A percentile compares a stretch with the other conserved stretches of the same genome.
Conservation (phyloP, 768 basidiomycete genomes). For the Panus rudis region DNA sequence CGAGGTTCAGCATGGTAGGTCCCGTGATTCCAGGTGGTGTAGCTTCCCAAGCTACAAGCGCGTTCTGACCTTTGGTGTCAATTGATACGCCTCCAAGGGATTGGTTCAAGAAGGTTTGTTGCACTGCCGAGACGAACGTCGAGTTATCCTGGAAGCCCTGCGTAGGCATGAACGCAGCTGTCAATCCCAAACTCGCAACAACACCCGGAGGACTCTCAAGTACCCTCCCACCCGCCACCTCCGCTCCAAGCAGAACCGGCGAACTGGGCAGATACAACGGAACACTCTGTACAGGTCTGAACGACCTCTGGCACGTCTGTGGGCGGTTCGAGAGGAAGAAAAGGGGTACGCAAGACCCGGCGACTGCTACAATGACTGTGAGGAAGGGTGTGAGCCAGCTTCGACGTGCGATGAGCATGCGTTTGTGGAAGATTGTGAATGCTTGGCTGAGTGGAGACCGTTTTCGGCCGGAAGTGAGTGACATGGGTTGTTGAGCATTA, state of each 20-base stretch:
- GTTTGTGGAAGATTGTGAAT: slow-evolving; percentile 68
- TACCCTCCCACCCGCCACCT: slow-evolving; percentile 28
- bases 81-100: slow-evolving; percentile 64
- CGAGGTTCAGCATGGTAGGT: slow-evolving; percentile 58
- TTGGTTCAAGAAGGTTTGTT: slow-evolving; percentile 46
- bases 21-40: slow-evolving; percentile 51
- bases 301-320: slow-evolving; percentile 42
- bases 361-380: slow-evolving; percentile 38
- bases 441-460: slow-evolving; percentile 59
- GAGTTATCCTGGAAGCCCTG: slow-evolving; percentile 45
- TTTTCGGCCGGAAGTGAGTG: slow-evolving; percentile 44
- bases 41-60: slow-evolving; percentile 70
- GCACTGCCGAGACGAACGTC: slow-evolving; percentile 50
- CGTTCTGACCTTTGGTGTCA: slow-evolving; percentile 38
- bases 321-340: slow-evolving; percentile 49
- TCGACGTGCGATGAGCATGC: slow-evolving; percentile 51
- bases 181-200: slow-evolving; percentile 37
- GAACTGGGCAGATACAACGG: slow-evolving; percentile 53
- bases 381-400: slow-evolving; percentile 65
- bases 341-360: slow-evolving; percentile 61
- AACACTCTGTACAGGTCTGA: slow-evolving; percentile 29
- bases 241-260: slow-evolving; percentile 27
- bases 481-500: slow-evolving; percentile 18
- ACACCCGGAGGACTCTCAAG: slow-evolving; percentile 52
- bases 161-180: slow-evolving; percentile 27